Evolutionary conservation across 2,329 filamentous ascomycete species (phyloP), one percentile per base, ranked within the genome.

Genomic region (Penicillium sp.): DNA sequence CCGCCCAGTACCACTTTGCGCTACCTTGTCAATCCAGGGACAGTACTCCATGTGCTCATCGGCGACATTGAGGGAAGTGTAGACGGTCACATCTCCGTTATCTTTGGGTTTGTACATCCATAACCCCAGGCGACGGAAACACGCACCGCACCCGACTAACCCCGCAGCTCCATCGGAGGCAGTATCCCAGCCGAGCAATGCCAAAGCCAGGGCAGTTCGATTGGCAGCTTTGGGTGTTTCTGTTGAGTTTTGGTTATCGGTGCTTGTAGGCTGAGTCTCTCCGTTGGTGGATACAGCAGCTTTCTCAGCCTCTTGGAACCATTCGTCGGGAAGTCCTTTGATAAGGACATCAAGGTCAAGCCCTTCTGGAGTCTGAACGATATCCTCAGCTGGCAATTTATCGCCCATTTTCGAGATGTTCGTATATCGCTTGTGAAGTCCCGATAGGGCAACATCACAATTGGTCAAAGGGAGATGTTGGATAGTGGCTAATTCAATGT

Each of bases 41-140:
- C 90, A 94, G 69, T 93, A 94, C 68, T 91, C 89, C 60, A 91
- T 85, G 73, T 94, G 90, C 71, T 93, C 89, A 6, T 82, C 81
- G 2, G 88, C 75, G 5, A 86, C 85, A 68, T 93, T 87, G 1
- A 94, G 80, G 56, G 85, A 82, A 6, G 70, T 69, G 54, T 75
- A 75, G 9, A 76, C 65, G 13, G 72, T 62, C 0, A 65, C 54
- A 15, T 70, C 71, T 17, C 73, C 75, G 31, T 89, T 83, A 67
- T 85, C 84, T 73, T 88, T 92, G 73, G 87, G 88, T 69, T 87
- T 89, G 73, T 96, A 97, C 80, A 99, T 89, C 94, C 94, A 99
- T 2, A 99, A 81, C 0, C 94, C 94, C 0, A 97, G 81, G 1
- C 93, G 86, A 58, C 94, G 87, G 69, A 96, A 89, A 72, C 94